Percentiles rank a stretch among this genome's conserved stretches.
phyloP scores from a whole-genome alignment of 495 filamentous ascomycete genomes.

The Hypoxylon perforatum region DNA sequence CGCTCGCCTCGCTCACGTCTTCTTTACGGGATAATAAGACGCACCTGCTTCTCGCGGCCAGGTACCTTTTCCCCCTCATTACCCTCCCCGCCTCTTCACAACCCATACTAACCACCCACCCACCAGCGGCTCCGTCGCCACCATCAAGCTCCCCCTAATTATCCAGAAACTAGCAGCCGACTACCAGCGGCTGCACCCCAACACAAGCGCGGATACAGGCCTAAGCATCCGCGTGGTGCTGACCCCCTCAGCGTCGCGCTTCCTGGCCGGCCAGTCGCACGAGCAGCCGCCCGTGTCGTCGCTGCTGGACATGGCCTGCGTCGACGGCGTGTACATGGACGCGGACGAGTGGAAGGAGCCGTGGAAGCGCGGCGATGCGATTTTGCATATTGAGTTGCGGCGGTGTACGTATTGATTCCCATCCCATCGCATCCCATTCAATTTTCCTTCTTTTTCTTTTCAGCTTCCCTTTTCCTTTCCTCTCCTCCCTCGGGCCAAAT shows the following conservation, averaged over 20 bases:
- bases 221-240: slow-evolving; percentile 84
- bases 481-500: neutral
- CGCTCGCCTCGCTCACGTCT: slow-evolving; percentile 46
- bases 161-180: slow-evolving; percentile 66
- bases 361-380: slow-evolving; percentile 73
- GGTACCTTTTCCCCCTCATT: no score
- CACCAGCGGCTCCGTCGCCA: slow-evolving; percentile 76
- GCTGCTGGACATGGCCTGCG: slow-evolving; percentile 61
- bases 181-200: slow-evolving; percentile 25
- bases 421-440: neutral
- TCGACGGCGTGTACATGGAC: slow-evolving; percentile 80
- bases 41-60: slow-evolving; percentile 78
- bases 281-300: slow-evolving; percentile 74
- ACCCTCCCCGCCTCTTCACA: no score
- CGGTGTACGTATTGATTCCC: slow-evolving; percentile 45
- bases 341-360: slow-evolving; percentile 82
- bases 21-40: slow-evolving; percentile 68
- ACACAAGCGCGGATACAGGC: slow-evolving; percentile 26
- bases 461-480: neutral
- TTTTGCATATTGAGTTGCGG: slow-evolving; percentile 88
- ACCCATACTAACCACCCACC: no score
- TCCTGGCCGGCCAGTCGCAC: slow-evolving; percentile 72
- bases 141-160: slow-evolving; percentile 88
- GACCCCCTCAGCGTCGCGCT: slow-evolving; percentile 74
- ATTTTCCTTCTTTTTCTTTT: no score